phyloP scores from a whole-genome alignment of 345 rosid species.

The Melaleuca alternifolia region DNA sequence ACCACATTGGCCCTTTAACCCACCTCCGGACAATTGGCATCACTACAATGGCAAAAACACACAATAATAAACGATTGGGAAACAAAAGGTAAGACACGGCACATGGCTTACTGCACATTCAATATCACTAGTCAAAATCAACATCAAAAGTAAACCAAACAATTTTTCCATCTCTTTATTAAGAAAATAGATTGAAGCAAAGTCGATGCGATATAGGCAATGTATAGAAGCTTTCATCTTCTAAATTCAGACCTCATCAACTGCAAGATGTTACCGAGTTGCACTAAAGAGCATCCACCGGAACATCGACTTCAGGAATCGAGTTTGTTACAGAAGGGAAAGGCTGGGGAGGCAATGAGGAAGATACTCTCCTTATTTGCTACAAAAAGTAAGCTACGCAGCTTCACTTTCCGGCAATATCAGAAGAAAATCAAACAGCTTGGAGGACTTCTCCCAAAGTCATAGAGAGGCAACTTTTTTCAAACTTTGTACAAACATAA shows the following conservation, averaged over 20 bases:
- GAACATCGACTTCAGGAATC: background rate
- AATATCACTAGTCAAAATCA: background rate
- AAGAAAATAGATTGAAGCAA: background rate
- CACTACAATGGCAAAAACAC: constrained; percentile 29
- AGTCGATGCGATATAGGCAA: background rate
- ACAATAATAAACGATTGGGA: background rate
- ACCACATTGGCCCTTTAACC: constrained; percentile 93
- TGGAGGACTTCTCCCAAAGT: background rate
- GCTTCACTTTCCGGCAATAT: background rate
- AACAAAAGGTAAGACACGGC: background rate
- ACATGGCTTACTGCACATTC: background rate
- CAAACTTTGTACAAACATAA: background rate
- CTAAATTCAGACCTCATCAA: background rate
- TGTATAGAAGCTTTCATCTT: background rate
- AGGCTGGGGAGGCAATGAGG: background rate
- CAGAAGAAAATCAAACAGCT: background rate
- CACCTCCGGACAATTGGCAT: constrained; percentile 71
- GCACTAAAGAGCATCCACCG: background rate
- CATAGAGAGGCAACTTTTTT: background rate
- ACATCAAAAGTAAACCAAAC: background rate
- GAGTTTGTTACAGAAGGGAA: background rate
- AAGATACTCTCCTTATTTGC: background rate
- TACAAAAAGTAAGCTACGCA: background rate
- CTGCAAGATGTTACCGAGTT: background rate
- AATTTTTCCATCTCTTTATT: background rate